Evolutionary conservation across 176 grass and related monocot species (phyloP), one percentile per base, ranked within the genome.

Genomic region (Ensete ventricosum): DNA sequence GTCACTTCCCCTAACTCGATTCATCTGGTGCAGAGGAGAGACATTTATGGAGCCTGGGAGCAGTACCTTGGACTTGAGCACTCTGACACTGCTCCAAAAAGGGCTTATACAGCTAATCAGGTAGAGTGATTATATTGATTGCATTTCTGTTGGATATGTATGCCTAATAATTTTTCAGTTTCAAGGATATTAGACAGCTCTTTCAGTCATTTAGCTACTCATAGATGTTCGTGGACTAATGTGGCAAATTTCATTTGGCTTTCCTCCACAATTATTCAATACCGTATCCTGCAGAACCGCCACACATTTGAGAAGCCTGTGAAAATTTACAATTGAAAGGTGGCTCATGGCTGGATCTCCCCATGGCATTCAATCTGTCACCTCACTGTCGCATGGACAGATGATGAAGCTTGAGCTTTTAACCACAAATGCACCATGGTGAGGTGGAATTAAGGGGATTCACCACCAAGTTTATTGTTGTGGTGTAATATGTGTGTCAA

Each of bases 31-130:
- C 66, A 99, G 95, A 87, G 95, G 67, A 91, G 55, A 76, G 73
- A 91, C 78, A 84, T 99, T 80, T 99, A 99, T 89, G 95, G 95
- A 80, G 90, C 95, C 59, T 99, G 95, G 95, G 95, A 99, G 85
- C 95, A 99, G 74, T 99, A 99, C 80, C 84, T 99, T 78, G 95
- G 95, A 72, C 71, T 99, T 66, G 95, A 99, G 72, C 95, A 99
- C 34, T 78, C 88, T 49, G 90, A 99, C 88, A 99, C 86, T 29
- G 81, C 85, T 76, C 95, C 95, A 66, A 94, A 88, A 50, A 99
- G 85, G 84, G 64, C 85, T 14, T 78, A 94, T 79, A 72, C 82
- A 3, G 54, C 74, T 85, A 99, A 99, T 85, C 95, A 99, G 88
- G 95, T 99, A 79, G 20, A 9, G 2, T n/a, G 52, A 8, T 19